These are phyloP conservation scores for Skeletonema potamos DNA, from an alignment of 108 stramenopile species.

Conservation along the genomic window DNA sequence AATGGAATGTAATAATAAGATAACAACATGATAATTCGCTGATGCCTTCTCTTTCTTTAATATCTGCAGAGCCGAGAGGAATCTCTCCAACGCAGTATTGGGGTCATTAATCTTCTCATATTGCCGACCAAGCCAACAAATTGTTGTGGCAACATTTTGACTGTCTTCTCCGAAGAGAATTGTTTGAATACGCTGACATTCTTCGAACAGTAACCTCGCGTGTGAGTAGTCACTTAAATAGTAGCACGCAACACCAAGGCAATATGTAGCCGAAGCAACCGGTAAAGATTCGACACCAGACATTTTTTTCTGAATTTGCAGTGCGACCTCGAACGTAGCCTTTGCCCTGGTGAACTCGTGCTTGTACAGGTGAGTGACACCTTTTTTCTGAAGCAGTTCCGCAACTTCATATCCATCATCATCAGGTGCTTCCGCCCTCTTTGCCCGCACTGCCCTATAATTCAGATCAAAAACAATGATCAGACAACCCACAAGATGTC, in stretches of 20 bases:
- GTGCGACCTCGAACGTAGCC: constrained; percentile 36
- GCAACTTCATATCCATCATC: constrained; percentile 40
- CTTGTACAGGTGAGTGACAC: constrained; percentile 38
- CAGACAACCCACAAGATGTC: not conserved
- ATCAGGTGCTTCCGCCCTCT: constrained; percentile 10
- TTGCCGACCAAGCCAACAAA: constrained; percentile 46
- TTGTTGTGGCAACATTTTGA: constrained; percentile 12
- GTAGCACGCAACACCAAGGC: constrained; percentile 44
- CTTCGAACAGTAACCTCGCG: constrained; percentile 39
- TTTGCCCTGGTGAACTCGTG: constrained; percentile 43
- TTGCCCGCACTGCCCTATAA: constrained; percentile 32
- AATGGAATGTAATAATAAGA: constrained; percentile 35
- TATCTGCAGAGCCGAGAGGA: constrained; percentile 41
- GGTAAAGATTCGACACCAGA: constrained; percentile 22
- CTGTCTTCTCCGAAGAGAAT: constrained; percentile 26
- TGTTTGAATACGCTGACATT: constrained; percentile 35
- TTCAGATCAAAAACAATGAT: not conserved
- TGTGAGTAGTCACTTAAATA: constrained; percentile 38
- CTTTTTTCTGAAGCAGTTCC: constrained; percentile 37
- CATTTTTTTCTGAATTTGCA: constrained; percentile 34
- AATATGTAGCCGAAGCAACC: constrained; percentile 31
- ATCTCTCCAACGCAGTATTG: constrained; percentile 34
- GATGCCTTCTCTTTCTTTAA: constrained; percentile 34
- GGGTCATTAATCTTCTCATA: constrained; percentile 29
- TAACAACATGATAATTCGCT: constrained; percentile 35